Evolutionary conservation across 495 filamentous ascomycete genomes (phyloP).

Genomic region (Hyaloscypha variabilis): DNA sequence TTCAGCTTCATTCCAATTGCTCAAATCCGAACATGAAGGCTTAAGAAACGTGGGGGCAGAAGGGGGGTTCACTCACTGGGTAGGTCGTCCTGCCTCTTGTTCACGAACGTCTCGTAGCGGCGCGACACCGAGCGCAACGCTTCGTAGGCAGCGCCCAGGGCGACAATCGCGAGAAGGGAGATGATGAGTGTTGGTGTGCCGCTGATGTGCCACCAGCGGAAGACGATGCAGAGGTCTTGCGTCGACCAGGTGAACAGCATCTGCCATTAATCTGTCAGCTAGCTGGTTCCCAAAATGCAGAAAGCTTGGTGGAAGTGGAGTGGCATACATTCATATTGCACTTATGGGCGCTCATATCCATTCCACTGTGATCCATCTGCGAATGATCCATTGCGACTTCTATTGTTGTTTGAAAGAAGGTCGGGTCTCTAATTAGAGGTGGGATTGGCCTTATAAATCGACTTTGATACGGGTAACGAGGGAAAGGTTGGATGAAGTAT

Average conservation of each 20-base stretch:
- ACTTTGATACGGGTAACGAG: not conserved
- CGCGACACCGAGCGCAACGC: constrained; percentile 74
- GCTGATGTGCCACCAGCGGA: constrained; percentile 84
- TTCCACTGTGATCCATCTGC: constrained; percentile 55
- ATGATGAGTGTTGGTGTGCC: constrained; percentile 71
- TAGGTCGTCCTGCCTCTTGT: constrained; percentile 49
- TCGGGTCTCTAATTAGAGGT: not conserved
- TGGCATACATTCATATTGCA: constrained; percentile 86
- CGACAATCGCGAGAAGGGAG: constrained; percentile 80
- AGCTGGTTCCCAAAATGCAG: not conserved
- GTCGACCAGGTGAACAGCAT: constrained; percentile 99
- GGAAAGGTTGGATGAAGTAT: not conserved
- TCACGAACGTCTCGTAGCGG: constrained; percentile 70
- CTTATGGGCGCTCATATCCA: constrained; percentile 46
- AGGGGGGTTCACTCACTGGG: constrained; percentile 53
- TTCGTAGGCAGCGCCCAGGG: constrained; percentile 89
- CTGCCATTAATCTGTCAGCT: constrained; percentile 41
- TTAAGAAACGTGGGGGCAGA: constrained; percentile 7
- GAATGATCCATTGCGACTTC: constrained; percentile 45
- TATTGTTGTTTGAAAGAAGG: not conserved
- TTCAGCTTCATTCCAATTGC: constrained; percentile 26
- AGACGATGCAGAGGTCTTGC: constrained; percentile 91
- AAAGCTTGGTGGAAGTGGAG: no score
- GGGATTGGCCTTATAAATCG: not conserved
- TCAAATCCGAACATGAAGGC: constrained; percentile 2